Evolutionary conservation across 495 filamentous ascomycete species (phyloP), one percentile per base, ranked within the genome.

Genomic region (Lophium mytilinum): DNA sequence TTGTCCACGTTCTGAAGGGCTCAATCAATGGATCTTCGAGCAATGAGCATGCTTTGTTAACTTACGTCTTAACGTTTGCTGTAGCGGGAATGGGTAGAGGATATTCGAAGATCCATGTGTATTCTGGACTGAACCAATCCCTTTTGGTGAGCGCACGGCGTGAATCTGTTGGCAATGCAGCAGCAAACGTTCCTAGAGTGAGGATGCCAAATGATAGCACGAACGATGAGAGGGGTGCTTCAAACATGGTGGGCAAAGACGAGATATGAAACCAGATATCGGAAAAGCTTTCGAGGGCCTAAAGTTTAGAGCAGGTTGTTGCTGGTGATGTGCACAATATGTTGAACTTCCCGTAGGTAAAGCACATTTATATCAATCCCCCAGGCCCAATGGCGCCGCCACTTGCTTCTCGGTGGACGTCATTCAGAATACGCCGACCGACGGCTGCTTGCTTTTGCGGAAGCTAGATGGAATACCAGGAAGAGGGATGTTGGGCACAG

Each of bases 1-100:
- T 43, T 2, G 60, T 57, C 15, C 43, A 59, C 7, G 55, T 58
- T n/a, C 53, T 57, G 18, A 6, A 5, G n/a, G 15, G 21, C 18
- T 19, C 3, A 1, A 48, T 59, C 37, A 40, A 57, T 45, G 37
- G 49, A 36, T 47, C 6, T 17, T 6, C n/a, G 17, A 12, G 33
- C 21, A 18, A 15, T 2, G n/a, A 11, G 10, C 3, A 19, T 34
- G 14, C 9, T 37, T n/a, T 30, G 8, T 12, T 14, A 5, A 65
- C 69, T 57, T 50, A 75, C 73, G 66, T 58, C 11, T 55, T 58
- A 0, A 71, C 67, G 1, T 61, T 48, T 50, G 76, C 75, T 3
- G 75, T 64, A 0, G 76, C 72, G 14, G 74, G 70, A 37, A 77
- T 75, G 0, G 76, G 77, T 10, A 78, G 63, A 1, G 75, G 71